Percentiles rank a stretch among this genome's conserved stretches.
phyloP scores from a whole-genome alignment of 768 basidiomycete species.

The Collybia nuda region DNA sequence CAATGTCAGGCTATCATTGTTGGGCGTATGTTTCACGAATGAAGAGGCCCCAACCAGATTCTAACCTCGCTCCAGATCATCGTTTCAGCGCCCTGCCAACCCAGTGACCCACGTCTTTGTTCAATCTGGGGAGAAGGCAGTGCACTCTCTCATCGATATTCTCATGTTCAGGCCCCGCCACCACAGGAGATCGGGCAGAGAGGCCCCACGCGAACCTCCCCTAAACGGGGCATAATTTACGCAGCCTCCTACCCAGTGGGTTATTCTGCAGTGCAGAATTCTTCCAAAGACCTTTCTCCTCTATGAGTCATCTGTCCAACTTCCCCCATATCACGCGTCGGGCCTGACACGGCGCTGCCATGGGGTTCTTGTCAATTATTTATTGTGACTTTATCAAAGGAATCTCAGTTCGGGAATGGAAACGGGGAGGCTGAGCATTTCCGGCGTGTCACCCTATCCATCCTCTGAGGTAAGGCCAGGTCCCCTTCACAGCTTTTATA shows the following conservation, averaged over 20 bases:
- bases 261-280: background rate
- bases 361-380: background rate
- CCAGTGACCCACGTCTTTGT: background rate
- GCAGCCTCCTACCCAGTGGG: slow-evolving; percentile 5
- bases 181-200: slow-evolving; percentile 3
- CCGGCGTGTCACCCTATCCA: slow-evolving; percentile 10
- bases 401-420: slow-evolving; percentile 5
- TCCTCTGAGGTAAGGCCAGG: slow-evolving; percentile 1
- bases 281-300: slow-evolving; percentile 5
- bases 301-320: background rate
- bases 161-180: slow-evolving; percentile 4
- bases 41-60: slow-evolving; percentile 7
- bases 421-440: slow-evolving; percentile 7
- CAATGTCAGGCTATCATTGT: slow-evolving; percentile 13
- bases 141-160: slow-evolving; percentile 12
- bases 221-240: slow-evolving; percentile 14
- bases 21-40: slow-evolving; percentile 6
- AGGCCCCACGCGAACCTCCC: slow-evolving; percentile 10
- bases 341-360: no score
- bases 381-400: slow-evolving; percentile 6
- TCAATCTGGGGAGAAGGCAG: slow-evolving; percentile 11
- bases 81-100: slow-evolving; percentile 20
- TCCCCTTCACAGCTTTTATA: slow-evolving; percentile 14
- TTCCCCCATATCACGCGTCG: no score
- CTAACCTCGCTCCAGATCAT: slow-evolving; percentile 2